Evolutionary conservation across 495 filamentous ascomycete genomes (phyloP), one percentile per base, ranked within the genome.

Genomic region (Margaritispora aquatica): DNA sequence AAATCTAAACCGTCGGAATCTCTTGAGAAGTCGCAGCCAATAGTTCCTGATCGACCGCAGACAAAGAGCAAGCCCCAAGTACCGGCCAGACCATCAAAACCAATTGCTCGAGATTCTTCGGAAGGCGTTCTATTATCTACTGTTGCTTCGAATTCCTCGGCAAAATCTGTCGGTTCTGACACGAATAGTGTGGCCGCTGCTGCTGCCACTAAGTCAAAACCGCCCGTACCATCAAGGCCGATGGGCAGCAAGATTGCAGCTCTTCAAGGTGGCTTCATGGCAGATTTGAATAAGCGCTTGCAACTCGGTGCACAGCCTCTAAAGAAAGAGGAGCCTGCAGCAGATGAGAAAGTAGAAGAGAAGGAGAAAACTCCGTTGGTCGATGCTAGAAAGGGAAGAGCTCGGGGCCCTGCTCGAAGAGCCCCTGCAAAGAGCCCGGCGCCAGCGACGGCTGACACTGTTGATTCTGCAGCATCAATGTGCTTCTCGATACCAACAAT

Each of bases 301-400:
- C 85, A 88, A 69, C 70, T 92, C 7, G 94, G 95, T 15, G 92
- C 90, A 13, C 85, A 87, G 61, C 81, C 74, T 20, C 83, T 84
- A 22, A 84, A 84, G 55, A 88, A 89, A 74, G 83, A 88, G 65
- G 88, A 89, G 62, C 54, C 75, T 2, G 64, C 64, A 13, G 72
- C 77, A 20, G 80, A 85, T 49, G 80, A 84, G 50, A 69, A 72
- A n/a, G 78, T 77, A 2, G 79, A 80, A 59, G 73, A 74, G 63
- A 78, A 83, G 63, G 85, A 93, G 67, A 93, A 92, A 71, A 82
- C 77, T 19, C 90, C 91, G 13, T 73, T 98, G 26, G 78, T 74
- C 31, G 94, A 97, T 74, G 90, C 91, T 26, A 80, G 95, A 55
- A 97, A 97, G 74, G 84, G 91, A 15, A 77, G 94, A 57, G 94